A percentile compares a stretch with the other conserved stretches of the same genome.
Conservation (phyloP, 2,329 filamentous ascomycete genomes). For the Penicillium sp. region DNA sequence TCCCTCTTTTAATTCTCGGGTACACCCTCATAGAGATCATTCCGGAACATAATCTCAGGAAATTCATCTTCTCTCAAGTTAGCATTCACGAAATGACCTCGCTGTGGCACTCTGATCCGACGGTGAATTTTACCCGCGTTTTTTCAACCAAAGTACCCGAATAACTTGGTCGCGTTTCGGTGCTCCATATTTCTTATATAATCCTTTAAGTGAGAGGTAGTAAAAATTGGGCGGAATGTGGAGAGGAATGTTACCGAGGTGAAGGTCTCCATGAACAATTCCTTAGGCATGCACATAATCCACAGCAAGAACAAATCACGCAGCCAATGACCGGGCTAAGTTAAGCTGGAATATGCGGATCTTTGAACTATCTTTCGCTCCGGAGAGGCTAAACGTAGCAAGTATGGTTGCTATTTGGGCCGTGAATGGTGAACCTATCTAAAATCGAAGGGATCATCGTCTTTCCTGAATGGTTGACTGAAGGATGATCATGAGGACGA, state of each 20-base stretch:
- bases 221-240: conserved; percentile 21
- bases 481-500: neutral
- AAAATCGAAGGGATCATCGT: conserved; percentile 16
- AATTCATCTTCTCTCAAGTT: conserved; percentile 17
- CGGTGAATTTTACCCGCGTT: conserved; percentile 30
- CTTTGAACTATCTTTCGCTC: conserved; percentile 24
- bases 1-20: neutral
- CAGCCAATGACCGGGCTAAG: conserved; percentile 29
- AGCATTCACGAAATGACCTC: conserved; percentile 26
- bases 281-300: conserved; percentile 33
- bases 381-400: conserved; percentile 29
- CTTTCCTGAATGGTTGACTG: conserved; percentile 1
- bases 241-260: conserved; percentile 32
- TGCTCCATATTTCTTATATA: conserved; percentile 26
- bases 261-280: conserved; percentile 34
- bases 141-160: conserved; percentile 26
- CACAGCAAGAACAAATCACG: conserved; percentile 37
- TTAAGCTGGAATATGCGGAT: conserved; percentile 29
- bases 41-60: conserved; percentile 21
- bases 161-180: conserved; percentile 26
- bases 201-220: conserved; percentile 21
- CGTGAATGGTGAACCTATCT: conserved; percentile 17
- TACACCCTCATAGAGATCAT: conserved; percentile 42
- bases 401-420: conserved; percentile 27
- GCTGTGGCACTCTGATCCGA: conserved; percentile 22